Percentiles rank a stretch among this genome's conserved stretches.
Conservation (phyloP, 306 rosid species). For the Dicorynia guianensis region DNA sequence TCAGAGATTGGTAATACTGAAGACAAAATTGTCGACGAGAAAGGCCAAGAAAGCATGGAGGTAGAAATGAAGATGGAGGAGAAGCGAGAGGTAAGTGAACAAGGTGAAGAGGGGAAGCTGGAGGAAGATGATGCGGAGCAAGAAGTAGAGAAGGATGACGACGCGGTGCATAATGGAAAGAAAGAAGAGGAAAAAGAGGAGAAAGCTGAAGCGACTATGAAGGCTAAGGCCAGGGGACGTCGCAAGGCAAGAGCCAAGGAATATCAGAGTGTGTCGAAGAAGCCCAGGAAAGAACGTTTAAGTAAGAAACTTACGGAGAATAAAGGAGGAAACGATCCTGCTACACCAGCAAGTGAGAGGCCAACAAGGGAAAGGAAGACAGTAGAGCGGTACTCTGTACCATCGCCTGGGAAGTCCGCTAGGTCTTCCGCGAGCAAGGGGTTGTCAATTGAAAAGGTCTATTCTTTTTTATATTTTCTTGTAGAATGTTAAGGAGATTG, state of each 20-base stretch:
- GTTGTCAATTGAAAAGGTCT: constrained; percentile 82
- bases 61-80: no score
- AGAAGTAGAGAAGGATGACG: constrained; percentile 16
- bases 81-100: no score
- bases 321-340: constrained; percentile 42
- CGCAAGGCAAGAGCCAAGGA: constrained; percentile 33
- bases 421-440: constrained; percentile 64
- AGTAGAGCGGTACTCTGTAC: constrained; percentile 77
- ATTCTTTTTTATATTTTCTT: not conserved
- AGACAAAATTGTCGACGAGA: constrained; percentile 30
- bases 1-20: constrained; percentile 23
- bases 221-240: constrained; percentile 36
- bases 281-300: constrained; percentile 34
- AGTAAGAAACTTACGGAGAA: constrained; percentile 14
- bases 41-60: not conserved
- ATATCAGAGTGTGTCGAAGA: constrained; percentile 33
- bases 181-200: not conserved
- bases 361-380: constrained; percentile 88
- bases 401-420: constrained; percentile 51
- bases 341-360: constrained; percentile 72
- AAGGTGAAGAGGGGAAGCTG: no score
- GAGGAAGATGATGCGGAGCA: not conserved
- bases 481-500: not conserved
- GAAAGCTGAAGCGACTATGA: constrained; percentile 31
- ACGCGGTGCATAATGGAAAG: not conserved